A percentile compares a stretch with the other conserved stretches of the same genome.
Conservation (phyloP, 2,329 filamentous ascomycete genomes). For the Fusarium sp. region DNA sequence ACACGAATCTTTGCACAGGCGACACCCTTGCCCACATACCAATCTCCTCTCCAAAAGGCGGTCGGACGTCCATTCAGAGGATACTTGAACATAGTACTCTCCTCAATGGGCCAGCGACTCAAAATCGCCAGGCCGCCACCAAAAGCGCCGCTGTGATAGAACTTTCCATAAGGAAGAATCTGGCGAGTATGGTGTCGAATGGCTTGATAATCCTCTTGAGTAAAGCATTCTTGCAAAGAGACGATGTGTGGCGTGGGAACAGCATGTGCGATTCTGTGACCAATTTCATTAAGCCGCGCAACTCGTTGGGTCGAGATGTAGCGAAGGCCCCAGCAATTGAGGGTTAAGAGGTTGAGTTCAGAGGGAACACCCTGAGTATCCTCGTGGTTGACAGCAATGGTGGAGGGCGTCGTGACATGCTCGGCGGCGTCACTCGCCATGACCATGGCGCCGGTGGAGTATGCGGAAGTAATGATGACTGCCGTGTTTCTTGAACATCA, state of each 20-base stretch:
- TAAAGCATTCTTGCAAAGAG: conserved; percentile 96
- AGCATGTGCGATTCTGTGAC: conserved; percentile 76
- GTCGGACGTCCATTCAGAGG: conserved; percentile 93
- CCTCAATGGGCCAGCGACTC: conserved; percentile 90
- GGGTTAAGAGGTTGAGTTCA: conserved; percentile 81
- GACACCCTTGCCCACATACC: conserved; percentile 95
- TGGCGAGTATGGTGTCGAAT: conserved; percentile 79
- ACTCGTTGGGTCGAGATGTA: conserved; percentile 82
- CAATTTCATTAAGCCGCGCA: conserved; percentile 85
- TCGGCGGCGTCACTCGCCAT: conserved; percentile 32
- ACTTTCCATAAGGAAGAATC: conserved; percentile 89
- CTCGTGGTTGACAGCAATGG: conserved; percentile 24
- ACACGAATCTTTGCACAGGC: conserved; percentile 84
- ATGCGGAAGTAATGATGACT: conserved; percentile 25
- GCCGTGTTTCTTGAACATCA: not conserved
- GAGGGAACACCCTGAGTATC: conserved; percentile 55
- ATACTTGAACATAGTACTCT: conserved; percentile 87
- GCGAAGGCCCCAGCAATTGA: conserved; percentile 98
- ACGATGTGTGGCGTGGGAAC: conserved; percentile 83
- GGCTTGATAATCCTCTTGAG: conserved; percentile 81
- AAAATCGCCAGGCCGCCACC: conserved; percentile 90
- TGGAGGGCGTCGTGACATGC: conserved; percentile 36
- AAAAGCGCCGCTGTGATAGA: conserved; percentile 90
- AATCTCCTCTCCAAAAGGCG: conserved; percentile 94
- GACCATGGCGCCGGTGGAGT: conserved; percentile 34